Conservation (phyloP, 805 yeast genomes). For the Candida lessepsii region DNA sequence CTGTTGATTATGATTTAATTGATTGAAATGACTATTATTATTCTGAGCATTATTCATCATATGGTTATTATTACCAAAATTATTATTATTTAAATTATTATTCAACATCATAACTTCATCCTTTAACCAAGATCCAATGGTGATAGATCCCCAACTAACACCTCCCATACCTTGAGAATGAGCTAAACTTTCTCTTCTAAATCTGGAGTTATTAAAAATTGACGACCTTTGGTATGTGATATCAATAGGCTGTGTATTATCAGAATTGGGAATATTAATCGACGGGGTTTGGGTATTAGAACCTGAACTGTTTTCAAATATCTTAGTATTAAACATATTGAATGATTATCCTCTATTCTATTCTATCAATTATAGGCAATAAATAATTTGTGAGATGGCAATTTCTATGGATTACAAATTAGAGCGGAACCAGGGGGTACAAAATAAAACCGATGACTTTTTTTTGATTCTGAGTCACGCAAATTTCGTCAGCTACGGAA, state of each 20-base stretch:
- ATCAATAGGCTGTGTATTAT: slow-evolving; percentile 42
- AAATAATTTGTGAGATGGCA: neutral
- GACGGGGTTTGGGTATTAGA: slow-evolving; percentile 18
- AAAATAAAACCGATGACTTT: neutral
- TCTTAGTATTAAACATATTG: slow-evolving; percentile 42
- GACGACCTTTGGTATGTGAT: slow-evolving; percentile 43
- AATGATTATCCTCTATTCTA: neutral
- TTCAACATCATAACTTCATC: slow-evolving; percentile 77
- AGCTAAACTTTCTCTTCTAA: slow-evolving; percentile 87
- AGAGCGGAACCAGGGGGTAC: slow-evolving; percentile 3
- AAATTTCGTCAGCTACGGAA: too few species aligned
- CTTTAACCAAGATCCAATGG: slow-evolving; percentile 93
- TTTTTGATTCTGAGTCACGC: too few species aligned
- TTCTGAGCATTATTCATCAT: slow-evolving; percentile 8
- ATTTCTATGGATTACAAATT: slow-evolving; percentile 2
- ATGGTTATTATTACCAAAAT: slow-evolving; percentile 19
- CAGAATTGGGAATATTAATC: slow-evolving; percentile 24
- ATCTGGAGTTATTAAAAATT: slow-evolving; percentile 41
- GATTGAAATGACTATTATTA: slow-evolving; percentile 15
- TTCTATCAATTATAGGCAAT: neutral
- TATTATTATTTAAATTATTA: slow-evolving; percentile 14
- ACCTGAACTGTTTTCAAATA: slow-evolving; percentile 29
- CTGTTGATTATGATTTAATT: slow-evolving; percentile 2
- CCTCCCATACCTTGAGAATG: slow-evolving; percentile 99
- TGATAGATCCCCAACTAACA: slow-evolving; percentile 93